Evolutionary conservation across 2,329 filamentous ascomycete species (phyloP).

Genomic region (Sporothrix humicola): DNA sequence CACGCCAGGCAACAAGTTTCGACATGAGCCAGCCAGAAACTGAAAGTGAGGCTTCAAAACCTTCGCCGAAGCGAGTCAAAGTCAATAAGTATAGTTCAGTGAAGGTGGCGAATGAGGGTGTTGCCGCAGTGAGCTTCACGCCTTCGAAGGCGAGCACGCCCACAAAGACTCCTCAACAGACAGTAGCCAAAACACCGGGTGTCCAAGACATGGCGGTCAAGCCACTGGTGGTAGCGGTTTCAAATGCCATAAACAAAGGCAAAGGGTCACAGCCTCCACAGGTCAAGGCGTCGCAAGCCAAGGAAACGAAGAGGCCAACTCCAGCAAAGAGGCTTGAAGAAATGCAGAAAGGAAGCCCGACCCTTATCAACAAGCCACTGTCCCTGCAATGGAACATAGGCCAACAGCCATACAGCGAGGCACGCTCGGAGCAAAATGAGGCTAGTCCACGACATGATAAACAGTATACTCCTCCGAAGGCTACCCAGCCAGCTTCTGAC

Average conservation of each 20-base stretch:
- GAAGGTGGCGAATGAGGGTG: too few relatives aligned
- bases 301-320: background rate
- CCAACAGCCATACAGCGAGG: background rate
- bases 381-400: too few relatives aligned
- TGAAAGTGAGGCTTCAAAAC: background rate
- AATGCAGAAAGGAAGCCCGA: background rate
- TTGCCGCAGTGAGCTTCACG: too few relatives aligned
- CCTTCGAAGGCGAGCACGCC: background rate
- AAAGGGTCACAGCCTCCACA: too few relatives aligned
- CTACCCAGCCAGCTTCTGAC: background rate
- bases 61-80: background rate
- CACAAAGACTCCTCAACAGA: too few relatives aligned
- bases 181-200: background rate
- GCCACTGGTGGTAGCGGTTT: background rate
- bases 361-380: too few relatives aligned
- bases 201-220: background rate
- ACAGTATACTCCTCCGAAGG: background rate
- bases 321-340: background rate
- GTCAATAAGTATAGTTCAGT: too few relatives aligned
- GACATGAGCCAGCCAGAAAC: background rate
- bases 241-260: background rate
- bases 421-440: background rate
- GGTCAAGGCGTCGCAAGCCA: background rate
- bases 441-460: background rate
- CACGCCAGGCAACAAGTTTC: too few relatives aligned